These are phyloP conservation scores for Fagus crenata DNA, from an alignment of 306 rosid species.

Conservation along the genomic window DNA sequence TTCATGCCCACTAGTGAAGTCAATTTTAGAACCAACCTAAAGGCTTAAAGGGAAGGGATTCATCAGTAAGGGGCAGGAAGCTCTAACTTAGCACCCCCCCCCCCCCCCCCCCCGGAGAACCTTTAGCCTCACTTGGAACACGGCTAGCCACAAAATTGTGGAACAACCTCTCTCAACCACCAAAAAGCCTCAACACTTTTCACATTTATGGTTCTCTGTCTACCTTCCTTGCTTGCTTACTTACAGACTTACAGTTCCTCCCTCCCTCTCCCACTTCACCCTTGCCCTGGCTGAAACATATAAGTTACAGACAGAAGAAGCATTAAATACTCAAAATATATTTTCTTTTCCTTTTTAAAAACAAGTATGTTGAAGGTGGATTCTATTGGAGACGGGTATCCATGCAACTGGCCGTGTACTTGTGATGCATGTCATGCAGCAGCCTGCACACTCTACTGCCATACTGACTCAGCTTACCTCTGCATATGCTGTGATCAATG, in stretches of 20 bases:
- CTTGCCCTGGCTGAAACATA: not conserved
- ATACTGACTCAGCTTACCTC: constrained; percentile 17
- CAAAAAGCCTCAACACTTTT: not conserved
- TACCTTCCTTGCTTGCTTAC: not conserved
- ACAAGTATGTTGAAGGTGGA: constrained; percentile 11
- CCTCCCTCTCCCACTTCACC: too few species aligned
- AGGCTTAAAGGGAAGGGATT: too few species aligned
- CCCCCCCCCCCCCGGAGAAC: not conserved
- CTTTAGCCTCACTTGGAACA: not conserved
- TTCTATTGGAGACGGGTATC: not conserved
- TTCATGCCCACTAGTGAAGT: too few species aligned
- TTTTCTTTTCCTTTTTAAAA: not conserved
- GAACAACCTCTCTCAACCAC: not conserved
- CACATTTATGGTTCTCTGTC: constrained; percentile 8
- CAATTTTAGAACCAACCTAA: too few species aligned
- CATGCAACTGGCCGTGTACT: not conserved
- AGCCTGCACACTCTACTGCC: constrained; percentile 21
- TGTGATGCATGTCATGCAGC: constrained; percentile 2
- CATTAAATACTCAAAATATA: not conserved
- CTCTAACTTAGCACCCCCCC: too few species aligned
- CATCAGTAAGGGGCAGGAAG: too few species aligned
- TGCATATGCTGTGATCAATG: constrained; percentile 9
- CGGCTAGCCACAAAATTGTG: constrained; percentile 5
- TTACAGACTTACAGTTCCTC: not conserved
- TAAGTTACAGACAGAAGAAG: not conserved